Evolutionary conservation across 495 filamentous ascomycete genomes (phyloP).

Genomic region (Pyronema omphalodes): DNA sequence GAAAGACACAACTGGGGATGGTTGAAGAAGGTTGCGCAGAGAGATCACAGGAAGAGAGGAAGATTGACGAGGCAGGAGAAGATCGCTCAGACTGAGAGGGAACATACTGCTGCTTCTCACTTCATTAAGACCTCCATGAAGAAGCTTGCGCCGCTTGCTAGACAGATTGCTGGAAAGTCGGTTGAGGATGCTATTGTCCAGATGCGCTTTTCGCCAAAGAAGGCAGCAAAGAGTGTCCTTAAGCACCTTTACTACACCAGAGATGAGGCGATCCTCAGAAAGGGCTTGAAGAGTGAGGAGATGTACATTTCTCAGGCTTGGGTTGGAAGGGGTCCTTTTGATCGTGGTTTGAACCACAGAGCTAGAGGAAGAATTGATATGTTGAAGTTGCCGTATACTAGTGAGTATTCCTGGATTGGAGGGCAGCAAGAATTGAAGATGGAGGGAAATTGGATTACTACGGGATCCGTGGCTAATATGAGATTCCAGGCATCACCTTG

Average conservation of each 20-base stretch:
- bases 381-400: slow-evolving; percentile 47
- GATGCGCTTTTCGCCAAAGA: slow-evolving; percentile 93
- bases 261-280: slow-evolving; percentile 53
- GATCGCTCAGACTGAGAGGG: slow-evolving; percentile 56
- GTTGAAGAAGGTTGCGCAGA: slow-evolving; percentile 21
- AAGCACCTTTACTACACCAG: slow-evolving; percentile 59
- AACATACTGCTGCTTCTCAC: slow-evolving; percentile 41
- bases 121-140: slow-evolving; percentile 64
- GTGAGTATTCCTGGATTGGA: slow-evolving; percentile 32
- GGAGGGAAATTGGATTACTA: background rate
- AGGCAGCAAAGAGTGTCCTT: slow-evolving; percentile 61
- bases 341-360: slow-evolving; percentile 37
- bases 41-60: slow-evolving; percentile 47
- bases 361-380: slow-evolving; percentile 46
- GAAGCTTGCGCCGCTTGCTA: slow-evolving; percentile 67
- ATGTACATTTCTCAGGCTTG: slow-evolving; percentile 85
- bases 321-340: slow-evolving; percentile 60
- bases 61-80: slow-evolving; percentile 41
- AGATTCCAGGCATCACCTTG: slow-evolving; percentile 45
- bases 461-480: slow-evolving; percentile 5
- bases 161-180: slow-evolving; percentile 78
- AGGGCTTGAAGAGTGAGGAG: slow-evolving; percentile 65
- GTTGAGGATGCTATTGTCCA: slow-evolving; percentile 83
- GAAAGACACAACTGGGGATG: slow-evolving; percentile 19
- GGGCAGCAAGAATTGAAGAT: background rate